Conservation (phyloP, 768 basidiomycete genomes). For the Crassisporium funariophilum region DNA sequence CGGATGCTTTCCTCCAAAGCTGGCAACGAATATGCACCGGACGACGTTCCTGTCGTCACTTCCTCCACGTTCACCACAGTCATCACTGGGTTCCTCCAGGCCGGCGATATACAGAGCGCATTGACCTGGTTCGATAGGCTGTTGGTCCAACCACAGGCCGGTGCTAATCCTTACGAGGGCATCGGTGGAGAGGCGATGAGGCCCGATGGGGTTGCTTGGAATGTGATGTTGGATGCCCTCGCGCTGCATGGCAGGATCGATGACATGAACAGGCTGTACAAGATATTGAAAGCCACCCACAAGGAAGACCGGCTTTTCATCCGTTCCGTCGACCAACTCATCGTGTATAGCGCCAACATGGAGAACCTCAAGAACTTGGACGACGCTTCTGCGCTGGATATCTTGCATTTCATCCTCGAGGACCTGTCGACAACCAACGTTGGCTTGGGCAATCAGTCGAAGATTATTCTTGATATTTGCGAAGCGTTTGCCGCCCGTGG, state of each 20-base stretch:
- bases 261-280: conserved; percentile 60
- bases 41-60: conserved; percentile 57
- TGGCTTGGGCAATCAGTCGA: conserved; percentile 9
- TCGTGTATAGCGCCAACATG: conserved; percentile 45
- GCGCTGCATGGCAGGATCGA: conserved; percentile 47
- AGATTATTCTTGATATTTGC: conserved; percentile 27
- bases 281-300: conserved; percentile 36
- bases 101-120: conserved; percentile 64
- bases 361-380: conserved; percentile 19
- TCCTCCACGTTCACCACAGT: conserved; percentile 65
- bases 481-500: conserved; percentile 30
- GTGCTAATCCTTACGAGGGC: conserved; percentile 42
- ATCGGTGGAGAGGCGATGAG: conserved; percentile 32
- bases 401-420: conserved; percentile 24
- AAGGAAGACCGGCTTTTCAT: conserved; percentile 36
- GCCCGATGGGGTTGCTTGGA: conserved; percentile 62
- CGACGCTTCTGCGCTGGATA: conserved; percentile 15
- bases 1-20: conserved; percentile 62
- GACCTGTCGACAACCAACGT: conserved; percentile 13
- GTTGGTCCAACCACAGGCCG: conserved; percentile 40
- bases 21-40: conserved; percentile 33
- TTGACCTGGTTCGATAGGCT: conserved; percentile 73
- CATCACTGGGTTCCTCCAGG: conserved; percentile 64
- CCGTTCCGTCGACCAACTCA: conserved; percentile 37
- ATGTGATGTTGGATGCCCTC: conserved; percentile 58